Evolutionary conservation across 495 filamentous ascomycete species (phyloP), one percentile per base, ranked within the genome.

Genomic region (Astrocystis sublimbata): DNA sequence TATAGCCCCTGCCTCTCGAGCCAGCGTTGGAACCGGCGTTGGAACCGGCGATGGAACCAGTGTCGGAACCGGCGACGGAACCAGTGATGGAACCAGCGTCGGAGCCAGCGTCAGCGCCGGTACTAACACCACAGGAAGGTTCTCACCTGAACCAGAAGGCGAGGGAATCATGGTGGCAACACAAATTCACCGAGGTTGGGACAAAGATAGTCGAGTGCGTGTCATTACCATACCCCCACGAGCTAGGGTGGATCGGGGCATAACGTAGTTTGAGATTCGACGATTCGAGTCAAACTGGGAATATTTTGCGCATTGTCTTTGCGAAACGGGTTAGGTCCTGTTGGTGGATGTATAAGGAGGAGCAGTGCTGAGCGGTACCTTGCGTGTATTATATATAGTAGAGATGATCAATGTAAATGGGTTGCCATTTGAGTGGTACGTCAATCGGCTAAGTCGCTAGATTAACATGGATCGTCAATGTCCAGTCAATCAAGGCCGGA

Each of bases 171-270:
- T 51, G 19, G 23, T 60, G 15, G 58, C 58, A 10, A 60, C 33
- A 2, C 31, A 60, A 33, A 41, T 51, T 30, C 43, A 41, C 19
- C 31, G 13, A 13, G 23, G 2, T 8, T 50, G 21, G 33, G 36
- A 60, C 8, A 12, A 33, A 17, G 58, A 42, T 6, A 8, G 28
- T 38, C 58, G 58, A 19, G 45, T 46, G 42, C 45, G 47, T 36
- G 41, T 60, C 38, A 30, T 60, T 26, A 60, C 58, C 45, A 52
- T 60, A 60, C 58, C 45, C 5, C 38, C 31, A 28, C 35, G 58
- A 23, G 15, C 35, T 17, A 35, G 8, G n/a, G 12, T 56, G 8
- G 33, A 41, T 38, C 23, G 42, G 4, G 17, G 17, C 9, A 4
- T 12, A 24, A 23, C 4, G 13, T 24, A 49, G 7, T 9, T 28